These are phyloP conservation scores for Teratosphaeriaceae sp. DNA, from an alignment of 2,329 filamentous ascomycete genomes.

Conservation along the genomic window DNA sequence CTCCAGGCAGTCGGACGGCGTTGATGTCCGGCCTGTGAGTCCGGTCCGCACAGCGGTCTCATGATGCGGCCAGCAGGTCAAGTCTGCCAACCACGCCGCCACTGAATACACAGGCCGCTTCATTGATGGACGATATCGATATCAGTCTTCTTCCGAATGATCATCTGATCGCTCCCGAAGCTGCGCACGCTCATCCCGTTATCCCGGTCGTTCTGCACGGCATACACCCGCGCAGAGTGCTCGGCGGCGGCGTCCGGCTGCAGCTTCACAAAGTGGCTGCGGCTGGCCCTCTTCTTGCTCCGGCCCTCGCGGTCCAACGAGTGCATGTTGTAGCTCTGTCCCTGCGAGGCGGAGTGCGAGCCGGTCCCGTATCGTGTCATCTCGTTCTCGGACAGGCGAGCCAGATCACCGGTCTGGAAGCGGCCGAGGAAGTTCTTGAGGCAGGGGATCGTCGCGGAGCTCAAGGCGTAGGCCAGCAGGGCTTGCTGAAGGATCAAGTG, in stretches of 20 bases:
- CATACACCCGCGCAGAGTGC: not conserved
- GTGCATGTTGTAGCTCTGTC: not conserved
- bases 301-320: not conserved
- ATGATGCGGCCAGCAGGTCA: too few species aligned
- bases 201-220: not conserved
- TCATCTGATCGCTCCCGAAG: not conserved
- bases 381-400: not conserved
- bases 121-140: conserved; percentile 35
- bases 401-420: not conserved
- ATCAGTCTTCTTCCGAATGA: not conserved
- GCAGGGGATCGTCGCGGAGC: conserved; percentile 1
- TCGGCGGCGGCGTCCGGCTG: not conserved
- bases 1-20: too few species aligned
- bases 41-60: too few species aligned
- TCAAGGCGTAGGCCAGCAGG: not conserved
- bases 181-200: not conserved
- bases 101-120: too few species aligned
- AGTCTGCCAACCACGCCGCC: too few species aligned
- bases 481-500: not conserved
- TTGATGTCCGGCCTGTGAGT: too few species aligned
- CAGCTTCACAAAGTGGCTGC: not conserved
- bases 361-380: not conserved
- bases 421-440: conserved; percentile 5
- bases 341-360: not conserved
- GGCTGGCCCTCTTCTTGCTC: not conserved